Conservation (phyloP, 2,329 filamentous ascomycete species). For the Diaporthe eres region DNA sequence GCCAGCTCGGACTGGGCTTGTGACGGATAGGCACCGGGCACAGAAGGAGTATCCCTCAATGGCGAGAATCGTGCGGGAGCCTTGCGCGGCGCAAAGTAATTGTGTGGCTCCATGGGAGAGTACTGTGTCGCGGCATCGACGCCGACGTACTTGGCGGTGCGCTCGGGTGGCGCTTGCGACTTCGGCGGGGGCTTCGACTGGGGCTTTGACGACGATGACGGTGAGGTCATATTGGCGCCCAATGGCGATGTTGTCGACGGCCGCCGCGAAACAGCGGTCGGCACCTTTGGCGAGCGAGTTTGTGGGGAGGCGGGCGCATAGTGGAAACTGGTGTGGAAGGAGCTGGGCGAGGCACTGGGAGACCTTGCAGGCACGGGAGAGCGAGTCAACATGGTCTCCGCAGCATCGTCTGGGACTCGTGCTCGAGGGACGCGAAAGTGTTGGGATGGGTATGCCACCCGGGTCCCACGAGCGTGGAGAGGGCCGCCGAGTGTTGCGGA, state of each 20-base stretch:
- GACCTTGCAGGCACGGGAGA: slow-evolving; percentile 66
- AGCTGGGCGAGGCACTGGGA: slow-evolving; percentile 66
- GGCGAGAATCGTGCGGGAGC: slow-evolving; percentile 12
- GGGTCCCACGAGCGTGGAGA: slow-evolving; percentile 35
- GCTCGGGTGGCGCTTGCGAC: slow-evolving; percentile 47
- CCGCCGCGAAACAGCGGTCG: slow-evolving; percentile 57
- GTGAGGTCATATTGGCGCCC: slow-evolving; percentile 48
- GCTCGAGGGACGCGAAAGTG: slow-evolving; percentile 47
- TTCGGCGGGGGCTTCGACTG: slow-evolving; percentile 43
- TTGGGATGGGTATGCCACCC: slow-evolving; percentile 41
- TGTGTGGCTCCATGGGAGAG: slow-evolving; percentile 63
- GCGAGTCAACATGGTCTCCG: slow-evolving; percentile 72
- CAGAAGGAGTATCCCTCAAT: slow-evolving; percentile 24
- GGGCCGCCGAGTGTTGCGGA: slow-evolving; percentile 20
- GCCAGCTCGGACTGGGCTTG: slow-evolving; percentile 25
- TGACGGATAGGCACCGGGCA: slow-evolving; percentile 26
- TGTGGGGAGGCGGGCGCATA: slow-evolving; percentile 63
- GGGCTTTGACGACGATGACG: slow-evolving; percentile 45
- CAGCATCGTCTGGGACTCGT: slow-evolving; percentile 54
- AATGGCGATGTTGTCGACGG: slow-evolving; percentile 55
- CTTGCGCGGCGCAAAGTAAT: slow-evolving; percentile 49
- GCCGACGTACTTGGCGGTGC: slow-evolving; percentile 59
- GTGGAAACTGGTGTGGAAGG: slow-evolving; percentile 56
- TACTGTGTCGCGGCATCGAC: slow-evolving; percentile 65
- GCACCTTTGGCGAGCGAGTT: slow-evolving; percentile 58